A percentile compares a stretch with the other conserved stretches of the same genome.
These are phyloP conservation scores for Physcomitrellopsis africana DNA, from an alignment of 225 moss, liverwort and hornwort genomes.

Conservation along the genomic window DNA sequence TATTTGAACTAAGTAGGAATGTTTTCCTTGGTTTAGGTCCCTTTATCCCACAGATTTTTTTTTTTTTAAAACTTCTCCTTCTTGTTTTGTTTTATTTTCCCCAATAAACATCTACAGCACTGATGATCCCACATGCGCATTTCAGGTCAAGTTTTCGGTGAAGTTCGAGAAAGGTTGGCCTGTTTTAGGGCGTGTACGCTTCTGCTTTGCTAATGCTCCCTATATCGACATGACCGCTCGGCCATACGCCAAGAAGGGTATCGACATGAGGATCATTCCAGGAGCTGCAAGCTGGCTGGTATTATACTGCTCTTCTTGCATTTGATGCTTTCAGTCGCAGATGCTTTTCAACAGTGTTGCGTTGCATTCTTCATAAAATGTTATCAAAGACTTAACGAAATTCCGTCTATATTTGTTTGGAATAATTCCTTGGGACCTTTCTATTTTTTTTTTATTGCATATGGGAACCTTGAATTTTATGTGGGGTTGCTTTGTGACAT, in stretches of 20 bases:
- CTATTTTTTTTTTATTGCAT: not conserved
- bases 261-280: slow-evolving; percentile 48
- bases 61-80: no score
- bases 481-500: slow-evolving; percentile 17
- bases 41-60: not conserved
- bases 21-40: slow-evolving; percentile 11
- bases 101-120: not conserved
- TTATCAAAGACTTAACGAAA: not conserved
- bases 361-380: not conserved
- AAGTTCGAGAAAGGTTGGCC: slow-evolving; percentile 63
- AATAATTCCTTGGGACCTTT: not conserved
- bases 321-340: not conserved
- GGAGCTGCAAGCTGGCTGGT: slow-evolving; percentile 67
- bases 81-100: no score
- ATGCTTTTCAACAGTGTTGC: slow-evolving; percentile 4
- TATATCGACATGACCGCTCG: slow-evolving; percentile 49
- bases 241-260: slow-evolving; percentile 39
- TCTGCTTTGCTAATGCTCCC: slow-evolving; percentile 57
- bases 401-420: not conserved
- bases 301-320: slow-evolving; percentile 22
- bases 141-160: slow-evolving; percentile 62
- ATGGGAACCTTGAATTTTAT: slow-evolving; percentile 7
- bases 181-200: slow-evolving; percentile 54
- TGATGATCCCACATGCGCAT: slow-evolving; percentile 13
- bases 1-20: not conserved